Base-by-base conservation (phyloP, 352 stramenopile species). In the Aphanomyces astaci region DNA sequence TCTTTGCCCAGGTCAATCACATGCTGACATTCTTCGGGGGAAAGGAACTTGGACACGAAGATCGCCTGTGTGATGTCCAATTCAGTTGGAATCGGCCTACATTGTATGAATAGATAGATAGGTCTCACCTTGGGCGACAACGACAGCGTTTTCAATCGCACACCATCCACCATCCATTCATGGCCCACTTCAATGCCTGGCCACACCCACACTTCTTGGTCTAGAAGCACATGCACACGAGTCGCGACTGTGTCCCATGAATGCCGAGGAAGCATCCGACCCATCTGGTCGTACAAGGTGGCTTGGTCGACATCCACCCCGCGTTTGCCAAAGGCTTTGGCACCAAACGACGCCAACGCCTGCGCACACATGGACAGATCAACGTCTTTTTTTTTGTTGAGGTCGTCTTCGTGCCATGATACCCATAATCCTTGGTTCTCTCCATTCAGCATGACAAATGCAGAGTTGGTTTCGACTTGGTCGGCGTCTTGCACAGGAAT, bases 391-490 rank as follows among this genome's bases (percentile, higher is more conserved):
- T 49, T 19, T 4, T 11, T 24, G 10, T 22, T 19, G 2, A 13
- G 13, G 25, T 40, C 45, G 32, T 27, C 17, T 30, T 28, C 27
- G 10, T 13, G 19, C 64, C 64, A 70, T 24, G 51, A 31, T 1
- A 70, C 43, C 2, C 15, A 64, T 17, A 24, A 24, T 13, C 64
- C 64, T n/a, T 43, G 25, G 54, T 70, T 70, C 19, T 36, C 25
- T 15, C 64, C 64, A 36, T 70, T 70, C 5, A 30, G 19, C 64
- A 70, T 70, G 49, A 70, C 49, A 32, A 70, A 70, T 19, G 64
- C 11, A 24, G 19, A 7, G 40, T 66, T 64, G 13, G 27, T 33
- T 5, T 13, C 22, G 15, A 30, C 51, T 19, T 32, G 17, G 31
- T 9, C 1, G 15, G 54, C 54, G 2, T 63, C 54, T 48, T 49